A percentile compares a stretch with the other conserved stretches of the same genome.
Evolutionary conservation across 2,329 filamentous ascomycete species (phyloP).

Genomic region (Chaetomiaceae sp.): DNA sequence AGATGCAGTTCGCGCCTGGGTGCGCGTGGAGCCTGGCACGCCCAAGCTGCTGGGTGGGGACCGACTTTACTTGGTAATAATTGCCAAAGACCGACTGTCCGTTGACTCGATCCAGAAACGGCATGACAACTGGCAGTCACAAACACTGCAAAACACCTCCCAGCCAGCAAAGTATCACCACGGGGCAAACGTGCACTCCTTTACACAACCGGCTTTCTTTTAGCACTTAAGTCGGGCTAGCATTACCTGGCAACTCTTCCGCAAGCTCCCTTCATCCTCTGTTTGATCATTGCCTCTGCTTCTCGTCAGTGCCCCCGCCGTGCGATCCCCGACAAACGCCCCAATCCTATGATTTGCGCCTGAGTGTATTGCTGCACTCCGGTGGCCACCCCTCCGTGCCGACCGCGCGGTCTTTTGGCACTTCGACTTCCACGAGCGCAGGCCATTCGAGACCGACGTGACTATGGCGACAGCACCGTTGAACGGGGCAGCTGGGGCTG

Average conservation of each 20-base stretch:
- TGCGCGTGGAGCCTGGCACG: constrained; percentile 15
- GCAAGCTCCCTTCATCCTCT: background rate
- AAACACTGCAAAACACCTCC: background rate
- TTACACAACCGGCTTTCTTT: too few relatives aligned
- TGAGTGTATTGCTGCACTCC: constrained; percentile 6
- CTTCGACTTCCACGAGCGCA: too few relatives aligned
- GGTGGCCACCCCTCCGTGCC: constrained; percentile 6
- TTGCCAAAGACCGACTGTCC: background rate
- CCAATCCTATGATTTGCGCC: constrained; percentile 13
- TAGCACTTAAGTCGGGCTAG: too few relatives aligned
- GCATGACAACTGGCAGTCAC: constrained; percentile 8
- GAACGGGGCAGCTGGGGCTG: constrained; percentile 17
- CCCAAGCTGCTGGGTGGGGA: constrained; percentile 2
- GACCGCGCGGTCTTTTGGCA: background rate
- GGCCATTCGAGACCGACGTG: background rate
- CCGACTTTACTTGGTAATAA: constrained; percentile 1
- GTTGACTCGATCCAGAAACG: background rate
- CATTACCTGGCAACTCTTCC: too few relatives aligned
- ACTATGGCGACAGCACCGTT: constrained; percentile 16
- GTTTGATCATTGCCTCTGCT: too few relatives aligned
- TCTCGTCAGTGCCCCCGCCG: background rate
- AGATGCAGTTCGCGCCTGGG: constrained; percentile 18
- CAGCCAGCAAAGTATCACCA: background rate
- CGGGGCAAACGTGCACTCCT: too few relatives aligned
- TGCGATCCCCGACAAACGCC: background rate